A percentile compares a stretch with the other conserved stretches of the same genome.
These are phyloP conservation scores for Syncephalastrum racemosum DNA, from an alignment of 371 early-diverging fungal genomes.

Conservation along the genomic window DNA sequence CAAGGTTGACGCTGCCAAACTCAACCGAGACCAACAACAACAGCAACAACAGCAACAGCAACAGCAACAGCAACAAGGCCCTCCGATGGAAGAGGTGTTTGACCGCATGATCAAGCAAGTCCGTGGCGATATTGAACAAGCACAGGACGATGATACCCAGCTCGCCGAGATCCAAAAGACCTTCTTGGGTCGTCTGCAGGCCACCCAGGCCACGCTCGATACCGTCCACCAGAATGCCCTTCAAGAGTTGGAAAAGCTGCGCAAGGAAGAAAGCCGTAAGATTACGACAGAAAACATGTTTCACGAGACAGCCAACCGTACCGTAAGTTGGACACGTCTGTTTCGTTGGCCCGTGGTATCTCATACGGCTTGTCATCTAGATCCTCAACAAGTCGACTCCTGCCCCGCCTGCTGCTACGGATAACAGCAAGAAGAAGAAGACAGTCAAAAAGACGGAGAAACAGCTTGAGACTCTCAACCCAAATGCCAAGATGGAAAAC, in stretches of 20 bases:
- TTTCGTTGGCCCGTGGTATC: background rate
- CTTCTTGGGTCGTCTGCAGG: constrained; percentile 13
- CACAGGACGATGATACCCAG: constrained; percentile 11
- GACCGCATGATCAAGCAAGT: constrained; percentile 24
- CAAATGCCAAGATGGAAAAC: constrained; percentile 50
- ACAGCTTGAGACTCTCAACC: constrained; percentile 75
- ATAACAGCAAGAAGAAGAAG: constrained; percentile 34
- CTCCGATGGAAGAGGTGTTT: constrained; percentile 20
- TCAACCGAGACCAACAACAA: too few relatives aligned
- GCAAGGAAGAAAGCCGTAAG: constrained; percentile 68
- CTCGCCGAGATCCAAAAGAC: constrained; percentile 28
- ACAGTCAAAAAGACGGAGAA: constrained; percentile 46
- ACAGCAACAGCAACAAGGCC: constrained; percentile 5
- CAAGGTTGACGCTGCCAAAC: too few relatives aligned
- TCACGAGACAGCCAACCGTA: constrained; percentile 73
- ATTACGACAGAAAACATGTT: constrained; percentile 79
- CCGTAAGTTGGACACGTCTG: constrained; percentile 39
- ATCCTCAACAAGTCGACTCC: constrained; percentile 50
- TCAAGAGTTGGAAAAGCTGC: constrained; percentile 46
- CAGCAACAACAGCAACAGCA: constrained; percentile 3
- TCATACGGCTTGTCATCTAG: constrained; percentile 13
- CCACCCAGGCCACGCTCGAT: constrained; percentile 5
- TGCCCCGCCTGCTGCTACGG: constrained; percentile 14
- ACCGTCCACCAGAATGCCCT: constrained; percentile 14
- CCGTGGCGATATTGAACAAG: constrained; percentile 19